Evolutionary conservation across 169 alveolate species (phyloP).

Genomic region (Cryptosporidium ryanae): DNA sequence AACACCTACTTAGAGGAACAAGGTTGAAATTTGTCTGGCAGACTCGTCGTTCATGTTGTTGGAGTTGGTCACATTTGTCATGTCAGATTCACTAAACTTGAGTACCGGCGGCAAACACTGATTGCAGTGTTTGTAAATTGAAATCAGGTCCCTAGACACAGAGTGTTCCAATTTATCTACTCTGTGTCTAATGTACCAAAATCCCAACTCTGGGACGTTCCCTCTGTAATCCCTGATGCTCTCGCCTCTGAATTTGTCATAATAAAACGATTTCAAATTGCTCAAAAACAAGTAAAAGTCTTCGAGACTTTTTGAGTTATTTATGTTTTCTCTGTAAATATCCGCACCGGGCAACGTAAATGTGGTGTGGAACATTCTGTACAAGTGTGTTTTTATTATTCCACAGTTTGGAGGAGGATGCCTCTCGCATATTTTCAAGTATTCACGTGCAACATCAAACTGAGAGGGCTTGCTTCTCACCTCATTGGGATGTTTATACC

Average conservation of each 20-base stretch:
- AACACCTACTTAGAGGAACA: neutral
- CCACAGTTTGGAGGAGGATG: constrained; percentile 75
- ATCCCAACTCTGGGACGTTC: constrained; percentile 38
- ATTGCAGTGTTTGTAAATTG: constrained; percentile 27
- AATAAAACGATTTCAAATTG: neutral
- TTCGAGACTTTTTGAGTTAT: constrained; percentile 16
- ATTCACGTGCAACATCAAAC: constrained; percentile 80
- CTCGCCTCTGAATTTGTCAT: neutral
- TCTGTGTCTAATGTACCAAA: constrained; percentile 72
- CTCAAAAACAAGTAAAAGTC: constrained; percentile 12
- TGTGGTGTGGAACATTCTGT: constrained; percentile 58
- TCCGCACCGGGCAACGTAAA: constrained; percentile 56
- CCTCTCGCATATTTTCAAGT: constrained; percentile 75
- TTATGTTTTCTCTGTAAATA: constrained; percentile 33
- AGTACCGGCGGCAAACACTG: constrained; percentile 13
- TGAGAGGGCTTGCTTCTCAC: constrained; percentile 77
- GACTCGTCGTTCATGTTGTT: constrained; percentile 12
- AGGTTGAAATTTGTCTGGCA: neutral
- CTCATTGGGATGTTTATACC: constrained; percentile 48
- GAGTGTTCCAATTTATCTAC: constrained; percentile 38
- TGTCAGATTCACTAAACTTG: constrained; percentile 32
- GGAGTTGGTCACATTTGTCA: constrained; percentile 13
- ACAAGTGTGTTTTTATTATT: constrained; percentile 50
- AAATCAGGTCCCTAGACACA: constrained; percentile 34
- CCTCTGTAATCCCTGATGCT: neutral